Percentiles rank a stretch among this genome's conserved stretches.
These are phyloP conservation scores for Chrysoporthe austroafricana DNA, from an alignment of 2,329 filamentous ascomycete genomes.

Conservation along the genomic window DNA sequence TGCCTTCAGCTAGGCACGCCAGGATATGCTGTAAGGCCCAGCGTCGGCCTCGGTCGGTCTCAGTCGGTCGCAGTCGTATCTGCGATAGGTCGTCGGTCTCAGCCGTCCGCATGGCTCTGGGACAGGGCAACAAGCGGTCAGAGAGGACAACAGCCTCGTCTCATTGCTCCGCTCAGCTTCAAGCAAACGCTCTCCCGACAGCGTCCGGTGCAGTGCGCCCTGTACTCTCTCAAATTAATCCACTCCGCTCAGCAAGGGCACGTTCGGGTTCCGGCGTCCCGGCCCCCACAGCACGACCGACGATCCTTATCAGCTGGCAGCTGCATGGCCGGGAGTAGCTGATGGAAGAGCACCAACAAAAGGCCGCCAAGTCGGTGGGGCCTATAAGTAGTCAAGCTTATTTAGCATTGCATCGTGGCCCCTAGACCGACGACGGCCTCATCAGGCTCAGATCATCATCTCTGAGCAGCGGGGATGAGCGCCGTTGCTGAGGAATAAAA, in stretches of 20 bases:
- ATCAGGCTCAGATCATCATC: slow-evolving; percentile 11
- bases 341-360: not conserved
- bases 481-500: slow-evolving; percentile 1
- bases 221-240: slow-evolving; percentile 2
- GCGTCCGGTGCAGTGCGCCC: not conserved
- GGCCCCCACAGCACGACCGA: slow-evolving; percentile 9
- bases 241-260: not conserved
- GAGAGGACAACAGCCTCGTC: not conserved
- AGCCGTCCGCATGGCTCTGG: not conserved
- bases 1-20: not conserved
- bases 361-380: not conserved
- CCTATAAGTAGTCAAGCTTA: slow-evolving; percentile 1
- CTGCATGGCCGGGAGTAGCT: slow-evolving; percentile 2
- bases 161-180: not conserved
- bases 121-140: not conserved
- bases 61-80: not conserved
- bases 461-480: not conserved
- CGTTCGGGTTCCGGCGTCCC: not conserved
- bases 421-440: slow-evolving; percentile 2
- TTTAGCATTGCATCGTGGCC: slow-evolving; percentile 2
- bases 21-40: not conserved
- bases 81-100: not conserved
- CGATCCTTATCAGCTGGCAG: slow-evolving; percentile 8
- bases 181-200: not conserved
- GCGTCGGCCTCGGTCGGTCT: not conserved